Evolutionary conservation across 2,329 filamentous ascomycete species (phyloP), one percentile per base, ranked within the genome.

Genomic region (Hymenoscyphus occultus): DNA sequence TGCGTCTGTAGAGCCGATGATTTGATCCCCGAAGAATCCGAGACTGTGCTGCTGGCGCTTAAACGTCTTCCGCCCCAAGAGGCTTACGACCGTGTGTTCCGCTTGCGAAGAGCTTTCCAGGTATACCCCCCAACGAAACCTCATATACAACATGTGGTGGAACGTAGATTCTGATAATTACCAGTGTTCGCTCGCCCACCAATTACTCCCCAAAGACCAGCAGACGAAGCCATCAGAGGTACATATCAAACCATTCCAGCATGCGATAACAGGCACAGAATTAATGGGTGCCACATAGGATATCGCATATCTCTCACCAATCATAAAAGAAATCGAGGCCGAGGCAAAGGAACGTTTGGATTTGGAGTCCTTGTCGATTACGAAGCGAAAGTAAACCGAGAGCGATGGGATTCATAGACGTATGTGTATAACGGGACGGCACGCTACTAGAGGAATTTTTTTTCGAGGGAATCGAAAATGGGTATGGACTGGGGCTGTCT

Each of bases 51-150:
- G 80, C 86, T 89, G 74, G 95, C 95, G 69, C 86, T 99, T 76
- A 91, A 91, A 86, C 92, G 95, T 78, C 90, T 99, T 69, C 87
- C 91, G 65, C 86, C 92, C 75, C 92, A 96, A 84, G 92, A 95
- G 78, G 86, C 89, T 75, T 98, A 98, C 83, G 95, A 99, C 83
- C 94, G 95, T 79, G 88, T 98, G 78, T 99, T 93, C 89, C 93
- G 95, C 77, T 87, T 99, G 80, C 92, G 95, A 82, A 89, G 95
- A 81, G 94, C 95, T 75, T 89, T 96, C 81, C 95, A 99, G 85
- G 89, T 91, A 81, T 70, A 77, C 39, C 69, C 10, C 31, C 12
- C 19, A n/a, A 7, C 35, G 1, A 14, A 40, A 22, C 16, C 39
- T 4, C 4, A 19, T 42, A 22, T 31, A 9, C 22, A 5, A 16